These are phyloP conservation scores for Tilletia caries DNA, from an alignment of 1,284 basidiomycete genomes.

Conservation along the genomic window DNA sequence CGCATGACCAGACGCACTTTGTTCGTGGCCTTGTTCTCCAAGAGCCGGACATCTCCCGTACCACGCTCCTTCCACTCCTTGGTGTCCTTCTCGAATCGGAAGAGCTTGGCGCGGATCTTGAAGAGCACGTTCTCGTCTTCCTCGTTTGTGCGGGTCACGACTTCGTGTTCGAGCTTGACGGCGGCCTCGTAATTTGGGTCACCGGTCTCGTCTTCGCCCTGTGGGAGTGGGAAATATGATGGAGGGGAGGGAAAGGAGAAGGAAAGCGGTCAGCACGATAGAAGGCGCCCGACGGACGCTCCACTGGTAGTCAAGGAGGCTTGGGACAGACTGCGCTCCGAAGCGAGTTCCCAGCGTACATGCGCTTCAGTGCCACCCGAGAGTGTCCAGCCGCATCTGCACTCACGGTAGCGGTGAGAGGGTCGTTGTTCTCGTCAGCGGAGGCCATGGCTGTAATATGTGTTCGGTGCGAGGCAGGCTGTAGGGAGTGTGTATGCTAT, in stretches of 20 bases:
- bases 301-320: no score
- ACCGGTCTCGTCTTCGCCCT: conserved; percentile 4
- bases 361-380: no score
- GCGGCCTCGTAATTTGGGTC: conserved; percentile 95
- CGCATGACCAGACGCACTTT: conserved; percentile 98
- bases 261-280: not conserved
- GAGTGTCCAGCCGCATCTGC: no score
- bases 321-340: not conserved
- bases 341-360: no score
- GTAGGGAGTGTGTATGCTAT: no score
- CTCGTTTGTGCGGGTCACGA: conserved; percentile 91
- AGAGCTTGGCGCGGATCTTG: conserved; percentile 99
- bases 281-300: no score
- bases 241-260: not conserved
- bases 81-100: conserved; percentile 79
- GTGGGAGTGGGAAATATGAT: no score
- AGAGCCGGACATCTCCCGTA: conserved; percentile 49
- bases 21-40: conserved; percentile 74
- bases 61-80: conserved; percentile 95
- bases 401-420: conserved; percentile 6
- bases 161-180: conserved; percentile 91
- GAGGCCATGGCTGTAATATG: not conserved
- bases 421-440: conserved; percentile 12
- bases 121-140: conserved; percentile 90
- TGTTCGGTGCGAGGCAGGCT: not conserved